Percentiles rank a stretch among this genome's conserved stretches.
phyloP scores from a whole-genome alignment of 2,329 filamentous ascomycete species.

The Neospermospora avenae region DNA sequence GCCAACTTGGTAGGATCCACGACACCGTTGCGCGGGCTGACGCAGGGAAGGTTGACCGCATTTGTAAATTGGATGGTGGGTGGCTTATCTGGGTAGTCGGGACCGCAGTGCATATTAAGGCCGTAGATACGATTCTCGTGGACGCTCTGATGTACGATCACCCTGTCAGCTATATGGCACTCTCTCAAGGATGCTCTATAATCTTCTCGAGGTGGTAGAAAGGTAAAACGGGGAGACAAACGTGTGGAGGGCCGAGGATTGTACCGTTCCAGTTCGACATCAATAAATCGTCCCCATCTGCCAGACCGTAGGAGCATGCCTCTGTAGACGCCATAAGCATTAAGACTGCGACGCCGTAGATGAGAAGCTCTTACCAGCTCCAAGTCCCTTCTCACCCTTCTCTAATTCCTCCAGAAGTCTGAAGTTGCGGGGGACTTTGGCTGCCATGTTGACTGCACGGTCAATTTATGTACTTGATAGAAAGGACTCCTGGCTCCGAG shows the following conservation, averaged over 20 bases:
- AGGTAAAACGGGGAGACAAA: conserved; percentile 47
- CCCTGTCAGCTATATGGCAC: background rate
- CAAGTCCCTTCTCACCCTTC: conserved; percentile 96
- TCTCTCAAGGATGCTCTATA: no score
- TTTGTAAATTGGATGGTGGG: conserved; percentile 91
- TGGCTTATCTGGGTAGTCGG: conserved; percentile 82
- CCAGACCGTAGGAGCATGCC: conserved; percentile 94
- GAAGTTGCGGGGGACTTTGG: conserved; percentile 93
- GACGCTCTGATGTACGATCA: conserved; percentile 59
- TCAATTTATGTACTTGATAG: background rate
- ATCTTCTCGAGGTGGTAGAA: no score
- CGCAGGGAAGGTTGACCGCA: conserved; percentile 94
- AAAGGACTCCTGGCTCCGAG: no score
- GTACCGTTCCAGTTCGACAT: conserved; percentile 99
- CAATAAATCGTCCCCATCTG: conserved; percentile 88
- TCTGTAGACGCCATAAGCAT: conserved; percentile 50
- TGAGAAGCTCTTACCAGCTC: conserved; percentile 62
- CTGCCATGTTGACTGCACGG: conserved; percentile 36
- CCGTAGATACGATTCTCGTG: conserved; percentile 99
- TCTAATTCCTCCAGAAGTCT: conserved; percentile 95
- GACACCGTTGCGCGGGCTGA: conserved; percentile 74
- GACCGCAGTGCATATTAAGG: conserved; percentile 92
- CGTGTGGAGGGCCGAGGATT: conserved; percentile 93
- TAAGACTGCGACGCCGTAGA: conserved; percentile 14
- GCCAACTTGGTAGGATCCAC: conserved; percentile 79